phyloP scores from a whole-genome alignment of 495 filamentous ascomycete genomes.

The Extremus antarcticus region DNA sequence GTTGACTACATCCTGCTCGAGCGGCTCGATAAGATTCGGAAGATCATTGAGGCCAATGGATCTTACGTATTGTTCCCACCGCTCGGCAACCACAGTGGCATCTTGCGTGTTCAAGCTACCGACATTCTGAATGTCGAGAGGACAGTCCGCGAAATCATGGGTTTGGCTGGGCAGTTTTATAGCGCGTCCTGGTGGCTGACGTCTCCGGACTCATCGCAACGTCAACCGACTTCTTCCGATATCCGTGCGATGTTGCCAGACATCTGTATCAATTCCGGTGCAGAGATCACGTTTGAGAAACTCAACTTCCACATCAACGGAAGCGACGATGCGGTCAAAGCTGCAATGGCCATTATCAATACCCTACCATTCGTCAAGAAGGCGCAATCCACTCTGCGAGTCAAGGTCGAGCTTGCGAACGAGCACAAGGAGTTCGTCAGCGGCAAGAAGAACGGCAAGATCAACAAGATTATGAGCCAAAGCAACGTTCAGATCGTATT shows the following conservation, averaged over 20 bases:
- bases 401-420: conserved; percentile 97
- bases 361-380: conserved; percentile 81
- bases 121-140: conserved; percentile 90
- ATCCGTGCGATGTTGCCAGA: conserved; percentile 85
- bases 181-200: conserved; percentile 93
- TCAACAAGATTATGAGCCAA: conserved; percentile 99
- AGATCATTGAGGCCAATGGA: conserved; percentile 94
- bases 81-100: conserved; percentile 64
- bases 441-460: conserved; percentile 99
- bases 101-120: conserved; percentile 79
- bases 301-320: conserved; percentile 87
- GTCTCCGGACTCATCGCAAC: conserved; percentile 57
- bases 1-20: conserved; percentile 86
- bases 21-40: conserved; percentile 88
- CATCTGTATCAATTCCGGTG: conserved; percentile 90
- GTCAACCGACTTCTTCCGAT: conserved; percentile 62
- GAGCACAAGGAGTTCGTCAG: conserved; percentile 99
- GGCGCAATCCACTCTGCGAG: conserved; percentile 80
- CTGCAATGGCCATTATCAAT: conserved; percentile 82
- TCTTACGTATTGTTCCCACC: conserved; percentile 84
- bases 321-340: conserved; percentile 89
- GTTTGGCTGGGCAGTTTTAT: conserved; percentile 92
- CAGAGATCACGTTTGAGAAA: conserved; percentile 89
- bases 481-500: conserved; percentile 98
- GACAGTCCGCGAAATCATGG: conserved; percentile 89